Percentiles rank a stretch among this genome's conserved stretches.
Evolutionary conservation across 192 early-diverging fungal genomes (phyloP).

Genomic region (Bifiguratus adelaidae): DNA sequence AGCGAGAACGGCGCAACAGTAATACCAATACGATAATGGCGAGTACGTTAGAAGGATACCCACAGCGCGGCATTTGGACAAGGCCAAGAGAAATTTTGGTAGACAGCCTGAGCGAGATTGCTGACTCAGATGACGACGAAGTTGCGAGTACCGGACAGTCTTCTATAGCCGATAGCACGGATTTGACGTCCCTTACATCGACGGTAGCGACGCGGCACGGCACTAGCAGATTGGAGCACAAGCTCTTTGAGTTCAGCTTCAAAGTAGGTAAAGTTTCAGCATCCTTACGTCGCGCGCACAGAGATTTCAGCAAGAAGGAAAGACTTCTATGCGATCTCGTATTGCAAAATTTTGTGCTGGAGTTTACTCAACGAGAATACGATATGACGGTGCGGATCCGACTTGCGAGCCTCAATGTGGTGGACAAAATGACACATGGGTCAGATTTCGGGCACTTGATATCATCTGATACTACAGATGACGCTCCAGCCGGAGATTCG

Average conservation of each 20-base stretch:
- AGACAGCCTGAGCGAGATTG: constrained; percentile 18
- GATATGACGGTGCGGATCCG: constrained; percentile 65
- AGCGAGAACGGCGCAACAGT: constrained; percentile 1
- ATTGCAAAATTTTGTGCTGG: constrained; percentile 59
- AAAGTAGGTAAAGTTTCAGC: constrained; percentile 58
- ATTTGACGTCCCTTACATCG: not conserved
- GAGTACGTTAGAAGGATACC: no score
- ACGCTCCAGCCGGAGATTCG: constrained; percentile 25
- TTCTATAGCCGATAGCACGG: constrained; percentile 36
- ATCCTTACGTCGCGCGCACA: constrained; percentile 46
- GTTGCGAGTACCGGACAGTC: constrained; percentile 22
- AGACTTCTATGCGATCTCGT: constrained; percentile 49
- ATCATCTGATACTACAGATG: constrained; percentile 31
- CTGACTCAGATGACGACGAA: constrained; percentile 18
- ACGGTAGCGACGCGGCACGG: not conserved
- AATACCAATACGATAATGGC: no score
- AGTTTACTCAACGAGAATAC: constrained; percentile 58
- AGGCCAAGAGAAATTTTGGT: constrained; percentile 6
- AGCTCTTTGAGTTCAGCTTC: constrained; percentile 48
- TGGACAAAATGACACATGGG: constrained; percentile 47
- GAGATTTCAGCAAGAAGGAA: constrained; percentile 28
- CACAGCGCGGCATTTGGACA: no score
- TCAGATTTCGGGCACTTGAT: constrained; percentile 50
- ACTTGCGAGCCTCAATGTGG: constrained; percentile 69
- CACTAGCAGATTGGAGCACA: constrained; percentile 9